phyloP scores from a whole-genome alignment of 768 basidiomycete genomes.

The Mycena haematopus region DNA sequence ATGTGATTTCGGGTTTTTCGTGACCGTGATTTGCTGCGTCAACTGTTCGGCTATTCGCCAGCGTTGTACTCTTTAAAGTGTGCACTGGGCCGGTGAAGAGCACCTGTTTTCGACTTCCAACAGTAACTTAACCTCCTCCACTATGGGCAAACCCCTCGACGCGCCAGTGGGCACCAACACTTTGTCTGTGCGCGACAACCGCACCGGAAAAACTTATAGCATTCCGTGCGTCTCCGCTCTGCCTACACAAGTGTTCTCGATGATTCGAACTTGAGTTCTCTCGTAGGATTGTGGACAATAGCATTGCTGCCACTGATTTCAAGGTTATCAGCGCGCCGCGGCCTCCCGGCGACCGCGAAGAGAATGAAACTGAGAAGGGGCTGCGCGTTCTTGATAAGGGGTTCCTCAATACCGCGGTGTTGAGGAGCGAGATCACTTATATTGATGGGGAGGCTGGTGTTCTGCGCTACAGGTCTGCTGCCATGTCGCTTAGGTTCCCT shows the following conservation, averaged over 20 bases:
- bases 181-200: conserved; percentile 81
- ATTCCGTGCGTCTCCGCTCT: conserved; percentile 63
- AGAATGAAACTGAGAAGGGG: conserved; percentile 86
- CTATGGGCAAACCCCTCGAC: conserved; percentile 28
- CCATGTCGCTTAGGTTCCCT: neutral
- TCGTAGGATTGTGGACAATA: conserved; percentile 78
- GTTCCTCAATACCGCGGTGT: conserved; percentile 84
- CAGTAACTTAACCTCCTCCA: neutral
- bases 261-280: conserved; percentile 4
- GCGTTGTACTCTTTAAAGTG: neutral
- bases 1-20: conserved; percentile 16
- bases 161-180: conserved; percentile 35
- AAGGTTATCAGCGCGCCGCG: conserved; percentile 71
- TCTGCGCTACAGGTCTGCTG: conserved; percentile 71
- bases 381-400: conserved; percentile 81
- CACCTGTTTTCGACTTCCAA: no score
- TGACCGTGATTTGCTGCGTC: conserved; percentile 6
- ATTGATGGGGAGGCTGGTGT: conserved; percentile 92
- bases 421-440: conserved; percentile 83
- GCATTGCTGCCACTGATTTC: conserved; percentile 81
- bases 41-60: neutral
- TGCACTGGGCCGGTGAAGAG: conserved; percentile 3
- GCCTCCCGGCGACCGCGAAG: conserved; percentile 67
- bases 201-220: conserved; percentile 79
- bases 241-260: neutral